Evolutionary conservation across 148 eudicot genomes (phyloP), one percentile per base, ranked within the genome.

Genomic region (Amaranthus cruentus): DNA sequence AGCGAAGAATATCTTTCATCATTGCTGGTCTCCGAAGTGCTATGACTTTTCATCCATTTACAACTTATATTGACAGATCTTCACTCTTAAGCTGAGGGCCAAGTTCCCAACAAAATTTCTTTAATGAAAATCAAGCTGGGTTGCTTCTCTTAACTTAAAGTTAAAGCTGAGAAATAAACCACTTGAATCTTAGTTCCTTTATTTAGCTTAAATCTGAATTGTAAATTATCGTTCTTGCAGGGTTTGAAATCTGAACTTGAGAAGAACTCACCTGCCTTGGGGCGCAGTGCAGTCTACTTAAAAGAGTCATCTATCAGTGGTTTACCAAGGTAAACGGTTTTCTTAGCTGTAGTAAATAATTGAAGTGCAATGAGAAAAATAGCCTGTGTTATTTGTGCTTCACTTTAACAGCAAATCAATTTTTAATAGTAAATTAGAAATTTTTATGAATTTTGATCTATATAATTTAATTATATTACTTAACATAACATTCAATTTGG

Each of bases 171-270:
- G 54, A 44, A 11, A 18, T 50, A 2, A n/a, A 3, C 47, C 44
- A 9, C 6, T 53, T 63, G 73, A 44, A 46, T 56, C n/a, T 15
- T 57, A 49, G 28, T 57, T 5, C n/a, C 54, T 11, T 5, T n/a
- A 43, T 43, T 67, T 60, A 11, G n/a, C 47, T 64, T 44, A 58
- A 12, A 59, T 7, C 2, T 28, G 38, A 28, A 28, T 28, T 76
- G 15, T 18, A 46, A 9, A 6, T 38, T 72, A 43, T 71, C 55
- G 46, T 66, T 12, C 59, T 57, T 82, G 75, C 88, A 95, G 98
- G 98, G 87, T 74, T 81, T 95, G 54, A 95, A 91, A 84, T 90
- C 93, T 68, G 96, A 91, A 76, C 79, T 95, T 71, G 97, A 90
- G 77, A 95, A 91, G 77, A 89, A 88, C 70, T 95, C 98, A 60